Percentiles rank a stretch among this genome's conserved stretches.
Evolutionary conservation across 2,329 filamentous ascomycete species (phyloP).

Genomic region (Graphilbum fragrans): DNA sequence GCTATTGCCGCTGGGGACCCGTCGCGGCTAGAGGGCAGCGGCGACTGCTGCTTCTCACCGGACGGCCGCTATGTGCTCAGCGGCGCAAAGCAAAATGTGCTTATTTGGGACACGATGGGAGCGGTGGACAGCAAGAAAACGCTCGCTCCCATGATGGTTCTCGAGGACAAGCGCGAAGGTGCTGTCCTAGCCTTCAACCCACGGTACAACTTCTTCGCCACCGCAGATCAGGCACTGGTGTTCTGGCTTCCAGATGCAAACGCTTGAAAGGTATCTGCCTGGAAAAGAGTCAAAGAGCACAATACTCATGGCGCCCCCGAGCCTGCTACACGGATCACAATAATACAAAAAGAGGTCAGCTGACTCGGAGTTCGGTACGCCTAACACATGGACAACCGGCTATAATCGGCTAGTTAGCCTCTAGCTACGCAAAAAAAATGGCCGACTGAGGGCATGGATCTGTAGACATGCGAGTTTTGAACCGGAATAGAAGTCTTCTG

Average conservation of each 20-base stretch:
- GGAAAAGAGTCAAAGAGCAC: background rate
- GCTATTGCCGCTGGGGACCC: conserved; percentile 12
- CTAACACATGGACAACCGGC: no score
- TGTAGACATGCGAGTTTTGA: no score
- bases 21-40: conserved; percentile 41
- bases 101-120: conserved; percentile 74
- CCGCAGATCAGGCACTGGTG: conserved; percentile 71
- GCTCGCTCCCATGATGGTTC: conserved; percentile 49
- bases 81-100: conserved; percentile 59
- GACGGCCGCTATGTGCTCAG: conserved; percentile 84
- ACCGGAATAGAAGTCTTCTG: no score
- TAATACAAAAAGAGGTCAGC: no score
- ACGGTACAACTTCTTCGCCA: conserved; percentile 81
- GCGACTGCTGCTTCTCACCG: conserved; percentile 79
- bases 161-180: conserved; percentile 55
- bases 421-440: no score
- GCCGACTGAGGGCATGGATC: no score
- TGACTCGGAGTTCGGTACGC: no score
- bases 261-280: conserved; percentile 18
- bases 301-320: background rate
- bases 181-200: conserved; percentile 82
- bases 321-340: no score
- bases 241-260: conserved; percentile 67
- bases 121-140: conserved; percentile 42
- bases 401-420: no score